Conservation (phyloP, 306 rosid genomes). For the Ochetophila trinervis region DNA sequence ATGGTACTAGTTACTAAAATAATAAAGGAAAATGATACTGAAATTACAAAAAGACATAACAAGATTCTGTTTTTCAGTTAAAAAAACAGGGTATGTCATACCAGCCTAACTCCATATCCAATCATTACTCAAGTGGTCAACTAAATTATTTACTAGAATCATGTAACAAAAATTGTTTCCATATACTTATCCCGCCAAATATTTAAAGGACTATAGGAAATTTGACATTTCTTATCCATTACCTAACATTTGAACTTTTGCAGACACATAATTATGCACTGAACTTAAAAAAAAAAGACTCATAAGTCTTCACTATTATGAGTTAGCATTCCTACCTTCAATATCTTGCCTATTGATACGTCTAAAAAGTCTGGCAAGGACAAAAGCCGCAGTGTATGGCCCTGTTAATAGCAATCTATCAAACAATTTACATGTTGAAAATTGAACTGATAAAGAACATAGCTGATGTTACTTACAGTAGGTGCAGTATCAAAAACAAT, state of each 20-base stretch:
- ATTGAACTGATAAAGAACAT: slow-evolving; percentile 12
- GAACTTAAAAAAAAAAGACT: background rate
- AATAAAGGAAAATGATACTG: no score
- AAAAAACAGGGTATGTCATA: no score
- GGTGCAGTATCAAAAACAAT: slow-evolving; percentile 96
- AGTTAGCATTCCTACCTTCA: slow-evolving; percentile 52
- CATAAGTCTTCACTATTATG: slow-evolving; percentile 1
- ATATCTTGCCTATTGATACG: slow-evolving; percentile 84
- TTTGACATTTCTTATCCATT: background rate
- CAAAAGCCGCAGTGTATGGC: slow-evolving; percentile 83
- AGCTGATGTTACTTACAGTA: slow-evolving; percentile 53
- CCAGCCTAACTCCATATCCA: background rate
- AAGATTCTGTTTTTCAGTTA: background rate
- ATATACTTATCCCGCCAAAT: background rate
- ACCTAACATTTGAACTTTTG: background rate
- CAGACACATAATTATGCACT: background rate
- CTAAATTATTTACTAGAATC: background rate
- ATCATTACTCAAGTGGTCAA: background rate
- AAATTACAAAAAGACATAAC: no score
- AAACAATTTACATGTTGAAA: slow-evolving; percentile 1
- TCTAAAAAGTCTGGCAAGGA: slow-evolving; percentile 98
- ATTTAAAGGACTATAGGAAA: background rate
- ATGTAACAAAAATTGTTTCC: background rate
- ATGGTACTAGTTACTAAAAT: no score
- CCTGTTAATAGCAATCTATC: slow-evolving; percentile 48